Evolutionary conservation across 257 asterid species (phyloP).

Genomic region (Thymus mandschuricus): DNA sequence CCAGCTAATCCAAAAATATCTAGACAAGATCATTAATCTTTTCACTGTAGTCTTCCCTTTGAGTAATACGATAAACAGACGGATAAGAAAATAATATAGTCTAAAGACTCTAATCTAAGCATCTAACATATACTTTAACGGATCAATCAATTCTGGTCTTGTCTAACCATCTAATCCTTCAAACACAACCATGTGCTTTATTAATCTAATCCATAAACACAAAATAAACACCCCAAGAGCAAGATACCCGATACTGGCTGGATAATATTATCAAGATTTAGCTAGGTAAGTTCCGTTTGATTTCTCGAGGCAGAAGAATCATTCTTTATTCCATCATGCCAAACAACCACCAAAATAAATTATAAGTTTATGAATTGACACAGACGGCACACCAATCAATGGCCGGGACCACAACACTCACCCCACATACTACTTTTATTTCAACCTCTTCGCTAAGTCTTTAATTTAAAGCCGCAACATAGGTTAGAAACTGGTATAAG

Average conservation of each 20-base stretch:
- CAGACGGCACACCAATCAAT: conserved; percentile 53
- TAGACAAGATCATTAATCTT: conserved; percentile 8
- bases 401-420: conserved; percentile 53
- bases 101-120: too few species aligned
- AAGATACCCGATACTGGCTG: not conserved
- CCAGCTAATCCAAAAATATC: conserved; percentile 18
- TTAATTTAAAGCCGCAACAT: conserved; percentile 8
- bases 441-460: not conserved
- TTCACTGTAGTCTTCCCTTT: not conserved
- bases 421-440: not conserved
- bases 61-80: too few species aligned
- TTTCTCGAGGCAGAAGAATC: conserved; percentile 22
- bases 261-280: conserved; percentile 12
- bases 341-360: conserved; percentile 33
- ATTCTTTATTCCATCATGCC: conserved; percentile 27
- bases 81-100: too few species aligned
- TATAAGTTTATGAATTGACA: conserved; percentile 29
- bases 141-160: too few species aligned
- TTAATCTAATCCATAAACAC: too few species aligned
- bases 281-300: not conserved
- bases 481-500: conserved; percentile 31
- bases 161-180: too few species aligned
- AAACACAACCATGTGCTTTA: too few species aligned
- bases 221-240: not conserved
- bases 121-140: too few species aligned